Evolutionary conservation across 2,329 filamentous ascomycete species (phyloP).

Genomic region (Fusarium udum): DNA sequence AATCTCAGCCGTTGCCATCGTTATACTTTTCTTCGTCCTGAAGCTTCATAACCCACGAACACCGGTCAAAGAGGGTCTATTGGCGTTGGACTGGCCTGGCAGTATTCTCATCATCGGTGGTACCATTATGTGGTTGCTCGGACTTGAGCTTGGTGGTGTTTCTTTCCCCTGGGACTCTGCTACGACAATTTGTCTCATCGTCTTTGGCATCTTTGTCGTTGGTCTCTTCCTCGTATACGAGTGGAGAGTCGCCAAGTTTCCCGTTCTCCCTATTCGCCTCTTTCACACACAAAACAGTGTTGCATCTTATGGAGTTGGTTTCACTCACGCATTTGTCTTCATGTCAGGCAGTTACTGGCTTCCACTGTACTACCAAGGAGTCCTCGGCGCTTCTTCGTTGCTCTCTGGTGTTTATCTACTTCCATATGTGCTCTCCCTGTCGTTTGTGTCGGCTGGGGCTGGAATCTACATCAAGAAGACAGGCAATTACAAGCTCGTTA

Average conservation of each 20-base stretch:
- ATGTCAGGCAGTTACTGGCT: slow-evolving; percentile 83
- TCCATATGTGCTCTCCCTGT: slow-evolving; percentile 74
- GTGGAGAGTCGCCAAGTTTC: slow-evolving; percentile 76
- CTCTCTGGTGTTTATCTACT: slow-evolving; percentile 79
- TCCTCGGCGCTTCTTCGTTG: slow-evolving; percentile 73
- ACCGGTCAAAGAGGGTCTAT: slow-evolving; percentile 67
- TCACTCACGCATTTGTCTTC: slow-evolving; percentile 80
- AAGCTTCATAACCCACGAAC: slow-evolving; percentile 75
- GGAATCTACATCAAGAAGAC: slow-evolving; percentile 70
- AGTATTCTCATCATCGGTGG: slow-evolving; percentile 73
- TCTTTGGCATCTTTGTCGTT: slow-evolving; percentile 74
- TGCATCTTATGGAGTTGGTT: slow-evolving; percentile 71
- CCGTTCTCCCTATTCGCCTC: slow-evolving; percentile 78
- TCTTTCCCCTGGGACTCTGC: slow-evolving; percentile 78
- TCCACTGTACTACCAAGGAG: slow-evolving; percentile 85
- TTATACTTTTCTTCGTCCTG: slow-evolving; percentile 67
- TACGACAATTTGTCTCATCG: slow-evolving; percentile 78
- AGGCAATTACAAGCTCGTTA: slow-evolving; percentile 70
- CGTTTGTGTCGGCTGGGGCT: slow-evolving; percentile 66
- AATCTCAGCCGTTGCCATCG: slow-evolving; percentile 56
- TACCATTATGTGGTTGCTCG: slow-evolving; percentile 86
- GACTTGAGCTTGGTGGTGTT: slow-evolving; percentile 84
- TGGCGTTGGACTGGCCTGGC: slow-evolving; percentile 69
- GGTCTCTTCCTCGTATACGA: slow-evolving; percentile 77
- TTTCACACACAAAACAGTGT: slow-evolving; percentile 74